Evolutionary conservation across 2,329 filamentous ascomycete species (phyloP), one percentile per base, ranked within the genome.

Genomic region (Mycocentrospora acerina): DNA sequence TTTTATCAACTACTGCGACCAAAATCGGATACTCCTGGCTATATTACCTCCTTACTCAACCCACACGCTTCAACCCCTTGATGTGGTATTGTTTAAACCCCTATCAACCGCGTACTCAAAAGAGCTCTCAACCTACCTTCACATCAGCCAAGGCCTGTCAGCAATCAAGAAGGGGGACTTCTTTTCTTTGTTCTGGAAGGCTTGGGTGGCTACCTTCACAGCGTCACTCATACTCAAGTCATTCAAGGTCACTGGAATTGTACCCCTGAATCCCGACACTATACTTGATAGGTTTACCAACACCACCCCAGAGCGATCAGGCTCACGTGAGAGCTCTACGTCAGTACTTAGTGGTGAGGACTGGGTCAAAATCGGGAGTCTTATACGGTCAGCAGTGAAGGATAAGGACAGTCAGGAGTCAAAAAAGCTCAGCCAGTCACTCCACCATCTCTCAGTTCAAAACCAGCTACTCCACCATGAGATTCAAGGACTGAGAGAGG

Each of bases 81-180:
- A 41, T 34, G 28, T 41, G 12, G 29, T 24, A 13, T 7, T 44
- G 24, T 41, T 41, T 30, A 40, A 35, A 28, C 29, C 41, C 37
- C 32, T 44, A 7, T 34, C 24, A 30, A 16, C 36, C 17, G 19
- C 31, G 3, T 44, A 44, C 28, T 32, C 13, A 13, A 31, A 24
- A 33, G 12, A 44, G 17, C 41, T 44, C 12, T 29, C 24, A 6
- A 24, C 4, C 17, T 29, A 33, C 29, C 13, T 41, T 13, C n/a
- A 41, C 10, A 32, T 26, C 5, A 31, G 34, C 31, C 22, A 45
- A 26, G 38, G 35, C 4, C 36, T 48, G 10, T 15, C 15, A 13
- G 9, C 16, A 13, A 32, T 48, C 12, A 40, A 22, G 14, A 51
- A 45, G 19, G 11, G 35, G 13, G 31, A 48, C 31, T 45, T 48